Percentiles rank a stretch among this genome's conserved stretches.
These are phyloP conservation scores for Parvularia atlantis DNA, from an alignment of 78 protist genomes.

Conservation along the genomic window DNA sequence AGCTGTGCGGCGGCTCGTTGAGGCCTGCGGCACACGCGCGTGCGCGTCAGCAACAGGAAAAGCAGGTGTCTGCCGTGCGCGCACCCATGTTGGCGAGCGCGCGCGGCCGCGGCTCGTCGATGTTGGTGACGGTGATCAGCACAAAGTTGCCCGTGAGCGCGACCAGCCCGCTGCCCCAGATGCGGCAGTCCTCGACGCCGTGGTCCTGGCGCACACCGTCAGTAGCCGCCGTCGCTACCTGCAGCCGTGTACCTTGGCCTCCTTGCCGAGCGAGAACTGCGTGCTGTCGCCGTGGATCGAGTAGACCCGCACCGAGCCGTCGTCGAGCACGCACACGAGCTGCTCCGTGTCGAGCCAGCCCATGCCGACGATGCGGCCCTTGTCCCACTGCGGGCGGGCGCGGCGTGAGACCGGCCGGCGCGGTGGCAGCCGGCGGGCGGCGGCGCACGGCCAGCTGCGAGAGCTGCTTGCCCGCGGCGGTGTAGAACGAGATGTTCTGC, in stretches of 20 bases:
- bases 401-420: neutral
- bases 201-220: no score
- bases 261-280: neutral
- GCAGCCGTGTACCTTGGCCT: neutral
- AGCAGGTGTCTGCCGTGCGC: neutral
- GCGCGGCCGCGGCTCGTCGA: neutral
- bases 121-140: neutral
- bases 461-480: neutral
- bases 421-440: neutral
- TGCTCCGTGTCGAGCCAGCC: conserved; percentile 14
- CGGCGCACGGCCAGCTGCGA: neutral
- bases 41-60: neutral
- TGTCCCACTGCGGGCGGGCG: neutral
- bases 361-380: conserved; percentile 8
- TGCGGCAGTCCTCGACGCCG: neutral
- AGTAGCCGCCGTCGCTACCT: no score
- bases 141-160: neutral
- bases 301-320: neutral
- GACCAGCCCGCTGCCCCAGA: conserved; percentile 2
- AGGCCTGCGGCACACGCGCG: no score
- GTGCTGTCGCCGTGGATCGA: neutral
- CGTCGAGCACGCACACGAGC: conserved; percentile 12
- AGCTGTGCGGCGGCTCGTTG: neutral
- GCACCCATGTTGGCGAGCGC: neutral
- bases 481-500: neutral